These are phyloP conservation scores for Cryptococcus sp. DNA, from an alignment of 1,284 basidiomycete species.

Conservation along the genomic window DNA sequence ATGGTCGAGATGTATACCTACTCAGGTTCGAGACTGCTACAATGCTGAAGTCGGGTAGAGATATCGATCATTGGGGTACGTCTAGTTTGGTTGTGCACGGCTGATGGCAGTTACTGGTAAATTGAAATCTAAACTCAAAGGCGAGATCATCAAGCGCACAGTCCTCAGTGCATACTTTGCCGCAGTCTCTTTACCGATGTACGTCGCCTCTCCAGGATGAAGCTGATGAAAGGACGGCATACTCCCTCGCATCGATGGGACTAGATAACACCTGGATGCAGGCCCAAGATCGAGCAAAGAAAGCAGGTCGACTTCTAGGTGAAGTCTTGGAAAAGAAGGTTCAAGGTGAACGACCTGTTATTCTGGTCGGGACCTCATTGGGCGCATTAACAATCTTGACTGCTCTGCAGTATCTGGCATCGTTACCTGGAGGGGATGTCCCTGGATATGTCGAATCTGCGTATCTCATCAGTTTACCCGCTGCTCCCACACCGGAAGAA, in stretches of 20 bases:
- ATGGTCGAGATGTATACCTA: slow-evolving; percentile 49
- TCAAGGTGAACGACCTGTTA: slow-evolving; percentile 55
- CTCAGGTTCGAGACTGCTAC: slow-evolving; percentile 46
- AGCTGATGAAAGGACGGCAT: slow-evolving; percentile 32
- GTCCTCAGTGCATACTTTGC: slow-evolving; percentile 53
- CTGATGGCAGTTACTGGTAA: slow-evolving; percentile 25
- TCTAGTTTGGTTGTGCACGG: not conserved
- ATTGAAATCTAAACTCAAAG: slow-evolving; percentile 47
- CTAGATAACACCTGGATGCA: slow-evolving; percentile 50
- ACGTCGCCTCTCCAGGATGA: slow-evolving; percentile 6
- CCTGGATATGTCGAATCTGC: slow-evolving; percentile 53
- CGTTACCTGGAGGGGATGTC: slow-evolving; percentile 36
- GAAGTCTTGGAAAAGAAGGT: slow-evolving; percentile 55
- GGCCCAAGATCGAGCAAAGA: slow-evolving; percentile 50
- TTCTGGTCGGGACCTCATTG: slow-evolving; percentile 53
- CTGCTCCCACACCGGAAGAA: slow-evolving; percentile 48
- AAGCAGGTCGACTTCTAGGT: slow-evolving; percentile 55
- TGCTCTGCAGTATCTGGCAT: slow-evolving; percentile 52
- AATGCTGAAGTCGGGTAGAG: slow-evolving; percentile 50
- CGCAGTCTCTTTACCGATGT: slow-evolving; percentile 53
- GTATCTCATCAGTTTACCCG: slow-evolving; percentile 52
- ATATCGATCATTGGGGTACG: slow-evolving; percentile 48
- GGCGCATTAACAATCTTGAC: slow-evolving; percentile 54
- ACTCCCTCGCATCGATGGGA: slow-evolving; percentile 42
- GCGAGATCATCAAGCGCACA: slow-evolving; percentile 55